Base-by-base conservation (phyloP, 164 flowering plant genomes). In the Nelumbo lutea region DNA sequence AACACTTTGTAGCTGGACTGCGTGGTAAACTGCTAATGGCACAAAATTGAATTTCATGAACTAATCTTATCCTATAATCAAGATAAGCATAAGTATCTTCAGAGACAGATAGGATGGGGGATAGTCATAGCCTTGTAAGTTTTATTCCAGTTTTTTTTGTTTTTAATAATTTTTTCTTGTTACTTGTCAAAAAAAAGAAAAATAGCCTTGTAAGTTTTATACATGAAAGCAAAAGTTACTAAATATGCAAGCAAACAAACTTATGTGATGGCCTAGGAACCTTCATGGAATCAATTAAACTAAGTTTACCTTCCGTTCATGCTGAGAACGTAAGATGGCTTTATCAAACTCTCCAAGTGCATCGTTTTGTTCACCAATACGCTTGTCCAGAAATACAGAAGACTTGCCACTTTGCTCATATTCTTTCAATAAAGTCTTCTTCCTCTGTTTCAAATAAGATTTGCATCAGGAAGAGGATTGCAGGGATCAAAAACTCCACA, bases 251-350 rank as follows among this genome's bases (percentile, higher is more conserved):
- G 2, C 11, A 53, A 53, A 53, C 57, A 46, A 7, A 46, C 48
- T 27, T 46, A 46, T 46, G 7, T 46, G 7, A 46, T 46, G 4
- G 7, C 5, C 48, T 7, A 4, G 7, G 7, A 46, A 46, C 55
- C 55, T 51, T 51, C 11, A 51, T 8, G 11, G 1, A 2, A 9
- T 53, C 57, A 53, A 53, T 11, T 3, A 53, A 4, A 11, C 57
- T 53, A 10, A 53, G 14, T 4, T 53, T 53, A 91, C 97, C 97
- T 88, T 90, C 8, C 87, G 85, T 74, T 86, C 87, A 7, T 91
- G 96, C 85, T 96, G 97, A n/a, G 91, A 87, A 51, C 98, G 88
- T 77, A 93, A 64, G 48, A 96, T 79, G 27, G 87, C 92, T 79
- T 96, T 96, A 66, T 87, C 98, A 50, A 91, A 93, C 75, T 93